A percentile compares a stretch with the other conserved stretches of the same genome.
Evolutionary conservation across 768 basidiomycete species (phyloP).

Genomic region (Asterophora parasitica): DNA sequence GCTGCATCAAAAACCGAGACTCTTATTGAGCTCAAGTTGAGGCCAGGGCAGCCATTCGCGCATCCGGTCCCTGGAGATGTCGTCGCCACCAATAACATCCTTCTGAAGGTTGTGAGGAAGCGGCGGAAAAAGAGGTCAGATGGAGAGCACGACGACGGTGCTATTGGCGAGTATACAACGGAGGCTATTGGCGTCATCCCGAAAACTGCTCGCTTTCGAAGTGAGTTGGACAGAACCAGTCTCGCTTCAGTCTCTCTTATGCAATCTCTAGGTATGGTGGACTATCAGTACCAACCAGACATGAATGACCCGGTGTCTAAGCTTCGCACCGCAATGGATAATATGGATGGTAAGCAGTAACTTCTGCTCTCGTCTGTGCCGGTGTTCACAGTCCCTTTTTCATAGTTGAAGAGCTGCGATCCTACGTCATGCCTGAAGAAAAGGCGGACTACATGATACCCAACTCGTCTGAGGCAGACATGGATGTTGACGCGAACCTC

Average conservation of each 20-base stretch:
- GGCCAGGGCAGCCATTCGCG: conserved; percentile 69
- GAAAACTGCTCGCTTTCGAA: conserved; percentile 86
- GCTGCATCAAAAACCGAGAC: conserved; percentile 56
- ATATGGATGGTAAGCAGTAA: conserved; percentile 69
- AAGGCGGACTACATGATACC: conserved; percentile 55
- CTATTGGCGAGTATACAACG: conserved; percentile 66
- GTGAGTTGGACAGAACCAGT: conserved; percentile 41
- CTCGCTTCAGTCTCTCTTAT: not conserved
- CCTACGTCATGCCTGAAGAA: conserved; percentile 67
- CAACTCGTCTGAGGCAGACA: conserved; percentile 16
- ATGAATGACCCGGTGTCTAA: conserved; percentile 63
- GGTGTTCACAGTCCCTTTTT: conserved; percentile 4
- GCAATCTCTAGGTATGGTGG: conserved; percentile 76
- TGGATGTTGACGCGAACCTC: conserved; percentile 36
- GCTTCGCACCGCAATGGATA: conserved; percentile 68
- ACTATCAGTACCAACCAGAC: conserved; percentile 85
- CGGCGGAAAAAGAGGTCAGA: conserved; percentile 41
- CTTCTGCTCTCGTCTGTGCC: not conserved
- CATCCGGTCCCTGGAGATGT: conserved; percentile 85
- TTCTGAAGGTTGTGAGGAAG: conserved; percentile 79
- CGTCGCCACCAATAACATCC: conserved; percentile 70
- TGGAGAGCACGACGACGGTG: conserved; percentile 24
- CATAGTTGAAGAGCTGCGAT: conserved; percentile 66
- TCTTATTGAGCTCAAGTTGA: conserved; percentile 71
- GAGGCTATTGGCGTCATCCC: conserved; percentile 70